These are phyloP conservation scores for Stachybotrys elegans DNA, from an alignment of 2,329 filamentous ascomycete genomes.

Conservation along the genomic window DNA sequence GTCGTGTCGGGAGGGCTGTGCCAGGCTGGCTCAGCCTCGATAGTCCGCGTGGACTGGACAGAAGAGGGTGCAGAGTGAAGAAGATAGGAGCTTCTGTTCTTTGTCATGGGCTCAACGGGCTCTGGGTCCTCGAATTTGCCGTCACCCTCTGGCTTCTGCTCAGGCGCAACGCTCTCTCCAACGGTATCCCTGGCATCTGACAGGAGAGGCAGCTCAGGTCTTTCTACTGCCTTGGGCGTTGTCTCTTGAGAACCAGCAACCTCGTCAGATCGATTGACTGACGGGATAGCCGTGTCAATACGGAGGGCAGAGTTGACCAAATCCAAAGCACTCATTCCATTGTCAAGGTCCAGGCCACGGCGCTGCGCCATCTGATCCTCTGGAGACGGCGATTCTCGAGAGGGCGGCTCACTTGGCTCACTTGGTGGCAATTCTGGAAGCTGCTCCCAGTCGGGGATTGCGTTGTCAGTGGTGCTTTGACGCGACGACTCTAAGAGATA, in stretches of 20 bases:
- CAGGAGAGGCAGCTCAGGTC: conserved; percentile 21
- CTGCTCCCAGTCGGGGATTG: conserved; percentile 23
- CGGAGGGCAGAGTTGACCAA: conserved; percentile 23
- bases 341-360: conserved; percentile 21
- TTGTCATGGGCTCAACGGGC: conserved; percentile 34
- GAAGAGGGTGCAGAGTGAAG: conserved; percentile 33
- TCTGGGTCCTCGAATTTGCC: conserved; percentile 28
- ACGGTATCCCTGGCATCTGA: conserved; percentile 3
- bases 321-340: conserved; percentile 11
- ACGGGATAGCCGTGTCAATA: conserved; percentile 33
- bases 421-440: conserved; percentile 48
- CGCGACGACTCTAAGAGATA: conserved; percentile 69
- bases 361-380: conserved; percentile 20
- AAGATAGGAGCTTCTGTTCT: conserved; percentile 37
- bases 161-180: conserved; percentile 1
- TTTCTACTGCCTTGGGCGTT: conserved; percentile 59
- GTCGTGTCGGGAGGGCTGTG: conserved; percentile 18
- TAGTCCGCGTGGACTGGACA: conserved; percentile 19
- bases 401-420: conserved; percentile 37
- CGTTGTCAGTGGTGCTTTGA: conserved; percentile 27
- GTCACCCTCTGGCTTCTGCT: conserved; percentile 1
- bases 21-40: conserved; percentile 14
- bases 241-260: conserved; percentile 58
- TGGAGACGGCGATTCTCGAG: conserved; percentile 27
- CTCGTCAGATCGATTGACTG: conserved; percentile 32